phyloP scores from a whole-genome alignment of 2,329 filamentous ascomycete genomes.

The Podosphaera aphanis region DNA sequence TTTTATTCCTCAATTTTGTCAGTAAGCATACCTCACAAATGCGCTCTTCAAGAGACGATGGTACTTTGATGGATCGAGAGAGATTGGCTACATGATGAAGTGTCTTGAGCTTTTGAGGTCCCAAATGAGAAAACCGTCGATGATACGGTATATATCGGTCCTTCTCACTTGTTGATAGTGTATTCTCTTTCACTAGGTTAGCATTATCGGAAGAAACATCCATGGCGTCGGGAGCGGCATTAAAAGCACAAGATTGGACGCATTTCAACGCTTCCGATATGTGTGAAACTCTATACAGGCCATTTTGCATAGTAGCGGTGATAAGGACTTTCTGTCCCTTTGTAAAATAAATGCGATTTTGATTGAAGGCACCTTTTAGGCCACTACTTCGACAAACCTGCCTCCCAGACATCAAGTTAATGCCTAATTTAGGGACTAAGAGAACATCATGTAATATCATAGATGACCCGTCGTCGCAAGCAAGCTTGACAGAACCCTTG shows the following conservation, averaged over 20 bases:
- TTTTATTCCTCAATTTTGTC: no score
- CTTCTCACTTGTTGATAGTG: not conserved
- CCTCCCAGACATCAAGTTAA: slow-evolving; percentile 1
- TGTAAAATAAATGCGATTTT: not conserved
- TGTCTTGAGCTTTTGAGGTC: not conserved
- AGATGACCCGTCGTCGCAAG: not conserved
- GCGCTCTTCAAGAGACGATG: no score
- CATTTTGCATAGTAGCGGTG: not conserved
- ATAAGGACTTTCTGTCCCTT: not conserved
- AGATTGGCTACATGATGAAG: not conserved
- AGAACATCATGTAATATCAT: not conserved
- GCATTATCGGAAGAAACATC: not conserved
- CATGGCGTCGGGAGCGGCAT: not conserved
- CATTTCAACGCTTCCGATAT: not conserved
- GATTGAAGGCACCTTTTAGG: not conserved
- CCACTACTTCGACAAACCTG: not conserved
- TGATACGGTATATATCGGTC: not conserved
- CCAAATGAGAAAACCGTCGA: not conserved
- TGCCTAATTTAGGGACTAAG: not conserved
- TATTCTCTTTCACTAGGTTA: not conserved
- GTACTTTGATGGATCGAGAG: no score
- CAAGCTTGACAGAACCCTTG: not conserved
- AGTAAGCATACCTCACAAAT: no score
- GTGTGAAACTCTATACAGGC: not conserved
- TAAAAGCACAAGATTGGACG: not conserved